These are phyloP conservation scores for Leccinum pachyderme DNA, from an alignment of 1,284 basidiomycete species.

Conservation along the genomic window DNA sequence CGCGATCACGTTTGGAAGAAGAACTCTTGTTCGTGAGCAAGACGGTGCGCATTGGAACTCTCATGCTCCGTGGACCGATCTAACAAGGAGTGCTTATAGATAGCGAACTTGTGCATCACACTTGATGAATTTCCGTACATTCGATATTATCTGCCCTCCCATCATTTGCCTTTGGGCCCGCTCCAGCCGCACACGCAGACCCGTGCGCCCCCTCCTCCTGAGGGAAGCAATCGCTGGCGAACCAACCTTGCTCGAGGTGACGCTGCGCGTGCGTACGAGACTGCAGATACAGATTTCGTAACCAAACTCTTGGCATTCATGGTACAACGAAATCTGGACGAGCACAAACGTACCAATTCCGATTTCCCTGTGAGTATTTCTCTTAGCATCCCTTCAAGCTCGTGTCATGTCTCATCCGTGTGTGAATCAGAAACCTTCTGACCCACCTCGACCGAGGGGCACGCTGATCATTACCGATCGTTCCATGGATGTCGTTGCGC, in stretches of 20 bases:
- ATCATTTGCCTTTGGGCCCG: slow-evolving; percentile 86
- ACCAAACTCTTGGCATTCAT: slow-evolving; percentile 79
- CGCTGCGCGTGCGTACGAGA: slow-evolving; percentile 62
- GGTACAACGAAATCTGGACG: slow-evolving; percentile 81
- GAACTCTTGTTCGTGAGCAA: slow-evolving; percentile 76
- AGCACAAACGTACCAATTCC: slow-evolving; percentile 80
- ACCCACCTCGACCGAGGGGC: slow-evolving; percentile 69
- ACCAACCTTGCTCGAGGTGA: slow-evolving; percentile 71
- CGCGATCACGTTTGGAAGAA: slow-evolving; percentile 73
- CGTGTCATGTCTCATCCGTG: slow-evolving; percentile 6
- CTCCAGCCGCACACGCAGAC: slow-evolving; percentile 65
- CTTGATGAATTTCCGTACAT: slow-evolving; percentile 94
- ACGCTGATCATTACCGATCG: slow-evolving; percentile 94
- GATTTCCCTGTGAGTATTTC: slow-evolving; percentile 72
- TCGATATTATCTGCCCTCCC: slow-evolving; percentile 87
- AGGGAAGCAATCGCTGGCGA: slow-evolving; percentile 63
- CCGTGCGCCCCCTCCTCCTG: slow-evolving; percentile 60
- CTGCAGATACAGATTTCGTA: slow-evolving; percentile 67
- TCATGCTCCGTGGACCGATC: not conserved
- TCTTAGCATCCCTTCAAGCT: not conserved
- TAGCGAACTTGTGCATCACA: slow-evolving; percentile 88
- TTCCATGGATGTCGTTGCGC: slow-evolving; percentile 89
- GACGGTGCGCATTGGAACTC: slow-evolving; percentile 43
- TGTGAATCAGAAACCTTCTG: slow-evolving; percentile 54
- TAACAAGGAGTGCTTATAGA: slow-evolving; percentile 43